A percentile compares a stretch with the other conserved stretches of the same genome.
These are phyloP conservation scores for Leptographium wingfieldii DNA, from an alignment of 2,329 filamentous ascomycete species.

Conservation along the genomic window DNA sequence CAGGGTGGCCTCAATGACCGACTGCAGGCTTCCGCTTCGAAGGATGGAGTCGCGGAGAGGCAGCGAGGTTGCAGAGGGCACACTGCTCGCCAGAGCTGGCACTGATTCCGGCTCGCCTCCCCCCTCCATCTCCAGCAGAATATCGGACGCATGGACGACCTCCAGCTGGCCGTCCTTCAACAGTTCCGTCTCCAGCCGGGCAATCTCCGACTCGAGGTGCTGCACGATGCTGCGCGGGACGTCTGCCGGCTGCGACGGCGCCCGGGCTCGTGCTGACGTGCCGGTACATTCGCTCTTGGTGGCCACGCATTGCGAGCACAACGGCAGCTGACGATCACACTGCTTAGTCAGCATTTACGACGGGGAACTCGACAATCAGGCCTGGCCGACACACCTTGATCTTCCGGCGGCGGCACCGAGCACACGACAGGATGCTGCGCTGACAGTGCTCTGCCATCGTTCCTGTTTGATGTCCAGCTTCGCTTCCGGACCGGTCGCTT, in stretches of 20 bases:
- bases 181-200: slow-evolving; percentile 19
- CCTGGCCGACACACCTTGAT: slow-evolving; percentile 6
- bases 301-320: slow-evolving; percentile 17
- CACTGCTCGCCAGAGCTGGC: not conserved
- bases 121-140: slow-evolving; percentile 8
- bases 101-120: not conserved
- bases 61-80: no score
- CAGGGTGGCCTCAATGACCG: slow-evolving; percentile 18
- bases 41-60: slow-evolving; percentile 15
- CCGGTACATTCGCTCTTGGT: slow-evolving; percentile 16
- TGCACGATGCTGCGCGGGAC: slow-evolving; percentile 22
- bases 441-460: slow-evolving; percentile 8
- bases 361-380: no score
- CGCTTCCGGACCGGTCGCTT: not conserved
- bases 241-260: slow-evolving; percentile 3
- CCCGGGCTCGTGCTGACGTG: slow-evolving; percentile 14
- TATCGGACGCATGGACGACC: slow-evolving; percentile 9
- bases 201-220: slow-evolving; percentile 21
- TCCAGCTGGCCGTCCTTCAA: slow-evolving; percentile 15
- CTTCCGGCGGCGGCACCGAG: slow-evolving; percentile 9
- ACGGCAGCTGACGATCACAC: slow-evolving; percentile 14
- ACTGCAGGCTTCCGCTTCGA: slow-evolving; percentile 16
- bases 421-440: slow-evolving; percentile 11
- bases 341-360: not conserved
- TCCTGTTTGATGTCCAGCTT: not conserved